These are phyloP conservation scores for Boletus subcaerulescens DNA, from an alignment of 768 basidiomycete genomes.

Conservation along the genomic window DNA sequence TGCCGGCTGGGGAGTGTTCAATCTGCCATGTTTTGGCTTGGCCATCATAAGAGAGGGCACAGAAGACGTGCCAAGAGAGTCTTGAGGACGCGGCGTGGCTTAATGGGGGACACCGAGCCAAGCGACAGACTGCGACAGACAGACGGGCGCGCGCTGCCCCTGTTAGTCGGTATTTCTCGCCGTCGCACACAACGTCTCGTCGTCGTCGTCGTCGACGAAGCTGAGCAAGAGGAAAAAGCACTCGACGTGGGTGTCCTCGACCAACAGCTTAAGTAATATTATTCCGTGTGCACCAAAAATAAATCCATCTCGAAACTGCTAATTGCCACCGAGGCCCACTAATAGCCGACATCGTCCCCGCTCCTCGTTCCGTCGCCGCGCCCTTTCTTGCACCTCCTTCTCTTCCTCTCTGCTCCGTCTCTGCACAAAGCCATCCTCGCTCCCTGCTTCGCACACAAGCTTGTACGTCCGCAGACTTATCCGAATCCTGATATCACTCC, in stretches of 20 bases:
- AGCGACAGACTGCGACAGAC: neutral
- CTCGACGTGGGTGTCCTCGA: neutral
- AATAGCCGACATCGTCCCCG: slow-evolving; percentile 43
- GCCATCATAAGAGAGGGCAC: slow-evolving; percentile 44
- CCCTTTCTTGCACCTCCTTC: slow-evolving; percentile 37
- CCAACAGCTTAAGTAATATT: slow-evolving; percentile 3
- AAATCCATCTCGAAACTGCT: neutral
- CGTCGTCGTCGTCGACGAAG: neutral
- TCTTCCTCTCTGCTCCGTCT: slow-evolving; percentile 33
- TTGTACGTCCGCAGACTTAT: slow-evolving; percentile 62
- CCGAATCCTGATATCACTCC: slow-evolving; percentile 41
- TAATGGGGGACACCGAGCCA: slow-evolving; percentile 20
- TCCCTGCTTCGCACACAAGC: slow-evolving; percentile 62
- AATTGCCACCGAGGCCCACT: neutral
- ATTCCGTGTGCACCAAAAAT: slow-evolving; percentile 17
- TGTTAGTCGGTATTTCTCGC: neutral
- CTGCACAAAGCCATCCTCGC: slow-evolving; percentile 56
- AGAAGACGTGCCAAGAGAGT: slow-evolving; percentile 38
- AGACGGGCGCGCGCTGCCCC: neutral
- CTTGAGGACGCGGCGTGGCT: slow-evolving; percentile 34
- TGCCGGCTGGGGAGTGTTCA: neutral
- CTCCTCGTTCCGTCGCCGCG: slow-evolving; percentile 52
- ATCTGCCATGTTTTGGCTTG: slow-evolving; percentile 46
- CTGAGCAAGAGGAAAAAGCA: neutral
- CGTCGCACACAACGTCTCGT: neutral